A percentile compares a stretch with the other conserved stretches of the same genome.
These are phyloP conservation scores for Saitozyma podzolica DNA, from an alignment of 768 basidiomycete species.

Conservation along the genomic window DNA sequence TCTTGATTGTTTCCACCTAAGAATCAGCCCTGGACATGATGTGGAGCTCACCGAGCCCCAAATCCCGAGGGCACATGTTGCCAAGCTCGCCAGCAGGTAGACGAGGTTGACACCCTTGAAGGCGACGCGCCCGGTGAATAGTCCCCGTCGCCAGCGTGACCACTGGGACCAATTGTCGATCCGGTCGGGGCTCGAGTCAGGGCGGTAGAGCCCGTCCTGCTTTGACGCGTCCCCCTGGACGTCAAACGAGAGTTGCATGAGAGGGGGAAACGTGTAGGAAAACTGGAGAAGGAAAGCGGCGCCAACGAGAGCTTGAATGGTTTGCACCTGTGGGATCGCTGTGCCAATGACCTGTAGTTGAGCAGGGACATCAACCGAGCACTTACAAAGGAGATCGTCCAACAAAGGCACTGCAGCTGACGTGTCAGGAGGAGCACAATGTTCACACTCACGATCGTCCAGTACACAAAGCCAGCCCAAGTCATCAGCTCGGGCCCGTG, in stretches of 20 bases:
- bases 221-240: conserved; percentile 8
- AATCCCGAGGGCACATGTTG: conserved; percentile 9
- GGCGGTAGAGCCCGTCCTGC: conserved; percentile 2
- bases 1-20: conserved; percentile 13
- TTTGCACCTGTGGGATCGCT: conserved; percentile 63
- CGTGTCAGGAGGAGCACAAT: background rate
- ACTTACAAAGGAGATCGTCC: conserved; percentile 53
- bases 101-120: conserved; percentile 9
- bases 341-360: conserved; percentile 56
- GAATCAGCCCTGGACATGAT: background rate
- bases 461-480: conserved; percentile 58
- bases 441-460: conserved; percentile 46
- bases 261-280: conserved; percentile 61
- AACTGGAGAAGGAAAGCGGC: conserved; percentile 66
- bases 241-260: conserved; percentile 8
- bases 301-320: conserved; percentile 61
- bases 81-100: conserved; percentile 4
- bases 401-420: conserved; percentile 4
- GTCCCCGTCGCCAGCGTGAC: background rate
- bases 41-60: conserved; percentile 8
- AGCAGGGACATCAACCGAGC: too few relatives aligned
- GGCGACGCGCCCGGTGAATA: background rate
- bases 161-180: background rate
- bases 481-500: conserved; percentile 60
- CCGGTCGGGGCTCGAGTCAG: background rate